Base-by-base conservation (phyloP, 2,329 filamentous ascomycete species). In the Juglanconis sp. region DNA sequence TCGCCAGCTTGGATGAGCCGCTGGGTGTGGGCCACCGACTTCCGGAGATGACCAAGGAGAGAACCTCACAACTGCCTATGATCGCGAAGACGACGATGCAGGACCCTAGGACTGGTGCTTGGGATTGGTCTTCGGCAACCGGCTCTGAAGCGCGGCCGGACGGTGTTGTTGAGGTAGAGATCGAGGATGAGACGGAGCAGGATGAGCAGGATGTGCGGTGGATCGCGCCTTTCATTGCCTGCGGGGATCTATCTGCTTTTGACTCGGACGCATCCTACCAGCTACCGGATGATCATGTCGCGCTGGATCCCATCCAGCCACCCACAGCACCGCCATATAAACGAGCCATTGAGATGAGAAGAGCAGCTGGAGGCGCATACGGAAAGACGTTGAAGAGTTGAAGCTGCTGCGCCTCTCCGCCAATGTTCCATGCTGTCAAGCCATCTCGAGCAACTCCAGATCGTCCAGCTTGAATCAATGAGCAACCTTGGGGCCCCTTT, bases 161-260 rank as follows among this genome's bases (percentile, higher is more conserved):
- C 42, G 77, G 71, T 6, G 65, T 82, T 65, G 66, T 79, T 75
- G 73, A 84, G 72, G 67, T 81, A 72, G 69, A 79, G 72, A 69
- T 80, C n/a, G 81, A 86, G 70, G 82, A 80, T 65, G 68, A 64
- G 49, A 73, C 61, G 61, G 72, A 64, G 63, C 73, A 69, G 48
- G 68, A 65, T 30, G 65, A 71, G 61, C 66, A 75, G 54, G 80
- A 86, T 62, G 74, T 80, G 35, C 79, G 89, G 54, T 98, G 94
- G 92, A 94, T 98, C 67, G 92, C 93, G 3, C 92, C 94, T 0
- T 99, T 99, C 72, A 84, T 99, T 68, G 93, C 95, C n/a, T 99
- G 95, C 72, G 95, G 95, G 50, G 95, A 99, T 75, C 81, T 99
- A 56, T 96, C 92, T 31, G 88, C 91, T 10, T 99, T 93, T 77